These are phyloP conservation scores for Agrocybe praecox DNA, from an alignment of 768 basidiomycete genomes.

Conservation along the genomic window DNA sequence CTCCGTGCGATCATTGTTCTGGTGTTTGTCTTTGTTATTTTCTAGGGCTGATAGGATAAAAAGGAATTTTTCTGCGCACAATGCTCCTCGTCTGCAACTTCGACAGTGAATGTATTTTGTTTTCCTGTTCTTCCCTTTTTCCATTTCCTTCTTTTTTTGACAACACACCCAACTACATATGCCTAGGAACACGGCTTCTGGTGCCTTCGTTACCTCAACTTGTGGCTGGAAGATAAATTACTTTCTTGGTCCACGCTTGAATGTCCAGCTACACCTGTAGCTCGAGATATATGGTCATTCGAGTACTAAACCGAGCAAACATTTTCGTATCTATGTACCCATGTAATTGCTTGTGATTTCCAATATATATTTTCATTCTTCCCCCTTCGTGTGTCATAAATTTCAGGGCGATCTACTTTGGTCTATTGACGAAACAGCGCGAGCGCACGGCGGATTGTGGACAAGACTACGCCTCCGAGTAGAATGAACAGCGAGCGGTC, in stretches of 20 bases:
- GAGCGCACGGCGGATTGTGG: too few relatives aligned
- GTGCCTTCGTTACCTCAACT: slow-evolving; percentile 83
- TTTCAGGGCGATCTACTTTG: too few relatives aligned
- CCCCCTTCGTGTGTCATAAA: too few relatives aligned
- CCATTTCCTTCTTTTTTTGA: slow-evolving; percentile 18
- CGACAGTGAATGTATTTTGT: slow-evolving; percentile 11
- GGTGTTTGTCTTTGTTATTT: slow-evolving; percentile 36
- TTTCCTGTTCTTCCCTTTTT: slow-evolving; percentile 6
- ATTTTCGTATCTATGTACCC: slow-evolving; percentile 20
- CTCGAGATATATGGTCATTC: slow-evolving; percentile 53
- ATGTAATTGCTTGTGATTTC: neutral
- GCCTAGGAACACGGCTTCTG: slow-evolving; percentile 76
- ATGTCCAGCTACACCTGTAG: slow-evolving; percentile 49
- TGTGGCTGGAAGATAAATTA: slow-evolving; percentile 67
- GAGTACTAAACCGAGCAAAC: slow-evolving; percentile 78
- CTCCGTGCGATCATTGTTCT: slow-evolving; percentile 26
- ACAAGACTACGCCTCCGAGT: slow-evolving; percentile 2
- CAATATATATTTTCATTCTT: neutral
- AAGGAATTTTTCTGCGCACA: slow-evolving; percentile 12
- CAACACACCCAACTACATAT: slow-evolving; percentile 57
- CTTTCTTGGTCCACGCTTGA: slow-evolving; percentile 78
- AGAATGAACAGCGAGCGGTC: slow-evolving; percentile 1
- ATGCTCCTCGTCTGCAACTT: slow-evolving; percentile 7
- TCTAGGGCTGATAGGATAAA: slow-evolving; percentile 18
- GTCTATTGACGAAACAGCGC: too few relatives aligned